These are phyloP conservation scores for Jaltomata sinuosa DNA, from an alignment of 257 asterid species.

Conservation along the genomic window DNA sequence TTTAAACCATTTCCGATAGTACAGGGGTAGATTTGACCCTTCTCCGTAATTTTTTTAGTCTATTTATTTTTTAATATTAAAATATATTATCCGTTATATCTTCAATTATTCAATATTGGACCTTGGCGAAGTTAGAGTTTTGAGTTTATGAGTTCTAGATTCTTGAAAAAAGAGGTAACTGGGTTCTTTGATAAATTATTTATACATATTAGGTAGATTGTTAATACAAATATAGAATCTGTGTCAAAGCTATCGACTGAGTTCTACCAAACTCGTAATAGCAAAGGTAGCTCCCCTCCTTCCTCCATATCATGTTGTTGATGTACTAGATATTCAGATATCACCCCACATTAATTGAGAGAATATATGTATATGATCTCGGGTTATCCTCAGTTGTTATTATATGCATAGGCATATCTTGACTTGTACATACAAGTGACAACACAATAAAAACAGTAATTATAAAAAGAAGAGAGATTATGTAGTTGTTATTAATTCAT, in stretches of 20 bases:
- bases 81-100: background rate
- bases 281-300: fast-evolving
- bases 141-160: background rate
- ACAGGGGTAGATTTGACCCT: too few species aligned
- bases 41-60: background rate
- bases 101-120: background rate
- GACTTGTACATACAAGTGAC: too few species aligned
- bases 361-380: background rate
- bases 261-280: fast-evolving
- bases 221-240: background rate
- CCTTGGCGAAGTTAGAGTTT: background rate
- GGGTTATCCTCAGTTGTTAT: background rate
- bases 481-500: background rate
- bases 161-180: background rate
- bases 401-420: background rate
- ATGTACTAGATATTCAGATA: background rate
- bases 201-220: background rate
- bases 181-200: background rate
- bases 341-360: background rate
- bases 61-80: background rate
- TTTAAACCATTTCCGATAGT: too few species aligned
- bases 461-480: background rate
- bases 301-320: background rate
- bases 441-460: background rate
- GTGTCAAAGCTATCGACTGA: fast-evolving